phyloP scores from a whole-genome alignment of 257 asterid genomes.

The Solanum infundibuliforme region DNA sequence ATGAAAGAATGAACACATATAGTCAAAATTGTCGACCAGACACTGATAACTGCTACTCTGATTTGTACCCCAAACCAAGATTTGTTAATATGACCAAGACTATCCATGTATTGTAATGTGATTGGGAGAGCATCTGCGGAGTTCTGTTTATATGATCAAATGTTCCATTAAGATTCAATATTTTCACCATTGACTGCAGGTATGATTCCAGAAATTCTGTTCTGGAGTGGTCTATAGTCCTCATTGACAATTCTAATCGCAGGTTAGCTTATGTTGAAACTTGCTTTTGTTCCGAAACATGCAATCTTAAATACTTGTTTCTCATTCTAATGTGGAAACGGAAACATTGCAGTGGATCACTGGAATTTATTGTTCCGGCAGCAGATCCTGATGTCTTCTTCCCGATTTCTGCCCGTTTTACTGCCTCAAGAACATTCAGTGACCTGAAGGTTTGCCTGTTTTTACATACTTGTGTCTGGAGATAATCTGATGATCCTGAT shows the following conservation, averaged over 20 bases:
- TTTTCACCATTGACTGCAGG: slow-evolving; percentile 28
- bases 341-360: slow-evolving; percentile 41
- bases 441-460: slow-evolving; percentile 49
- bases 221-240: slow-evolving; percentile 81
- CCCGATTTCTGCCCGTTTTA: slow-evolving; percentile 69
- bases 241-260: slow-evolving; percentile 82
- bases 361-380: slow-evolving; percentile 54
- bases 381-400: slow-evolving; percentile 54
- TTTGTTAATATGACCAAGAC: background rate
- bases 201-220: slow-evolving; percentile 71
- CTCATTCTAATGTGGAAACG: background rate
- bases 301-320: background rate
- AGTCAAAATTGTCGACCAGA: background rate
- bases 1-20: background rate
- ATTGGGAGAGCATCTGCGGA: background rate
- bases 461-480: background rate
- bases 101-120: background rate
- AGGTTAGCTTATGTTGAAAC: slow-evolving; percentile 38
- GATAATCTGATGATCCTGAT: background rate
- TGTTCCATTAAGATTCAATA: background rate
- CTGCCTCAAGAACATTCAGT: slow-evolving; percentile 60
- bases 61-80: background rate
- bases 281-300: background rate
- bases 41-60: background rate
- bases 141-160: background rate